Evolutionary conservation across 331 rosid genomes (phyloP).

Genomic region (Quercus lobata): DNA sequence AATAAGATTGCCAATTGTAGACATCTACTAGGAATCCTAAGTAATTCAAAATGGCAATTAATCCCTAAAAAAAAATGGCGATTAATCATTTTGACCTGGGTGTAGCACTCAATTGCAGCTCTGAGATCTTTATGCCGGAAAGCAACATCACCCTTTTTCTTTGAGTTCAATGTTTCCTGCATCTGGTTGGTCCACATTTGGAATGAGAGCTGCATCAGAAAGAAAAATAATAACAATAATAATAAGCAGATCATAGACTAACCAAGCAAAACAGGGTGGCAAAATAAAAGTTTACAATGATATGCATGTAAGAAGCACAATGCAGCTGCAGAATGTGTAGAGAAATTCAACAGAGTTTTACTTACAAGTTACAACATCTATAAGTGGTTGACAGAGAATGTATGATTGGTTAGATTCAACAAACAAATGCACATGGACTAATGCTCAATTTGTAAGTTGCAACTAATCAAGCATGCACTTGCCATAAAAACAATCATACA

Average conservation of each 20-base stretch:
- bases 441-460: not conserved
- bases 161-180: conserved; percentile 83
- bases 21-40: not conserved
- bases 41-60: not conserved
- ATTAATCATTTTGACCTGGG: conserved; percentile 48
- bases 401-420: not conserved
- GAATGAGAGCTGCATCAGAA: conserved; percentile 70
- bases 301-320: conserved; percentile 5
- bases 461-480: not conserved
- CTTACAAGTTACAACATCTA: not conserved
- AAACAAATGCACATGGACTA: not conserved
- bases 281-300: not conserved
- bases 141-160: conserved; percentile 86
- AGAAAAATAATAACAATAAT: not conserved
- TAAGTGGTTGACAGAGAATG: not conserved
- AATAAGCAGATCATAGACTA: conserved; percentile 19
- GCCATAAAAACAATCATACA: not conserved
- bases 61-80: too few relatives aligned
- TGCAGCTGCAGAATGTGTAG: not conserved
- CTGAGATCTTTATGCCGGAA: conserved; percentile 71
- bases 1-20: conserved; percentile 6
- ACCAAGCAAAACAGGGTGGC: not conserved
- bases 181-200: conserved; percentile 97
- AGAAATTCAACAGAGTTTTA: not conserved
- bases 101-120: conserved; percentile 69